phyloP scores from a whole-genome alignment of 352 stramenopile genomes.

The Aphanomyces stellatus region DNA sequence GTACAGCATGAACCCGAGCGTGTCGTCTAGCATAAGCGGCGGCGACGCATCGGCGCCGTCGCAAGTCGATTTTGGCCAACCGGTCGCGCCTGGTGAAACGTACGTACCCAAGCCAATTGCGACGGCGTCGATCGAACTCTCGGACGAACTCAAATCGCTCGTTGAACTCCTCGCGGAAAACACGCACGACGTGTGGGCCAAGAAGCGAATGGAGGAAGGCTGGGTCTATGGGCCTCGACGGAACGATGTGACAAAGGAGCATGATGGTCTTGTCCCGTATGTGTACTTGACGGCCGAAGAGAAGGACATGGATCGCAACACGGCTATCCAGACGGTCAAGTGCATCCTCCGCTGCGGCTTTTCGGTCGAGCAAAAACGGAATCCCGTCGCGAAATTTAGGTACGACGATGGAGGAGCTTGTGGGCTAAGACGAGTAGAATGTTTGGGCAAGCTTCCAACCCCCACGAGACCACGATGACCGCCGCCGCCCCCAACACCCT shows the following conservation, averaged over 20 bases:
- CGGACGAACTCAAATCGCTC: constrained; percentile 46
- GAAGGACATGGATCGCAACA: constrained; percentile 80
- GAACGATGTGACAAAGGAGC: constrained; percentile 56
- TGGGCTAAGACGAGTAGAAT: background rate
- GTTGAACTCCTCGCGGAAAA: constrained; percentile 73
- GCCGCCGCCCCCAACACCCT: background rate
- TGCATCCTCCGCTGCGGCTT: constrained; percentile 66
- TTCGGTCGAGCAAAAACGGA: constrained; percentile 42
- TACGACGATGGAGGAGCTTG: background rate
- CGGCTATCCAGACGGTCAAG: constrained; percentile 71
- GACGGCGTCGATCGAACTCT: constrained; percentile 52
- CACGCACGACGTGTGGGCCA: constrained; percentile 72
- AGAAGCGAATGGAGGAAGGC: constrained; percentile 71
- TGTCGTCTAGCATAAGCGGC: background rate
- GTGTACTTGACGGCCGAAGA: constrained; percentile 72
- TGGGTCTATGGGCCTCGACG: constrained; percentile 63
- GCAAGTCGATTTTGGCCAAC: constrained; percentile 31
- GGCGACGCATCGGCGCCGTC: background rate
- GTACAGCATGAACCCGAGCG: constrained; percentile 54
- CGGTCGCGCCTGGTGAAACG: constrained; percentile 38
- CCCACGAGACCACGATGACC: too few relatives aligned
- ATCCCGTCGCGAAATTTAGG: background rate
- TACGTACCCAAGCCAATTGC: constrained; percentile 56
- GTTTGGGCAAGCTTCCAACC: too few relatives aligned
- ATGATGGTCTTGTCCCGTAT: constrained; percentile 71